These are phyloP conservation scores for Domatiomyces globalis DNA, from an alignment of 2,329 filamentous ascomycete genomes.

Conservation along the genomic window DNA sequence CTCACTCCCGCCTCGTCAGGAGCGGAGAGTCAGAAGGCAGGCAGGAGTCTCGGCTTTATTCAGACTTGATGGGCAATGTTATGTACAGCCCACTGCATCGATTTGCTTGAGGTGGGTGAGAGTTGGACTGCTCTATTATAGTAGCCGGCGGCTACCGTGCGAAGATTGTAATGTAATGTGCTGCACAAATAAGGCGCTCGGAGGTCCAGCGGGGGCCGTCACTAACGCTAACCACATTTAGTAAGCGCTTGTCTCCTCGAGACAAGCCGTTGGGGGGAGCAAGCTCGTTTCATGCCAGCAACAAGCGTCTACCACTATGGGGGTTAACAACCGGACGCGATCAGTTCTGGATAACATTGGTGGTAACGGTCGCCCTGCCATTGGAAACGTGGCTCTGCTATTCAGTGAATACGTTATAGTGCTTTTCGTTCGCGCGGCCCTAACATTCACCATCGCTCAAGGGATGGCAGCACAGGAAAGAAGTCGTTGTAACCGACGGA, in stretches of 20 bases:
- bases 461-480: too few species aligned
- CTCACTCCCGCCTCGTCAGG: neutral
- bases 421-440: too few species aligned
- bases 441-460: too few species aligned
- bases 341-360: too few species aligned
- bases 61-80: neutral
- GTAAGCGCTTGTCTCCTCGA: neutral
- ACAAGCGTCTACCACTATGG: too few species aligned
- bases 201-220: neutral
- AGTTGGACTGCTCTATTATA: neutral
- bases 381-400: too few species aligned
- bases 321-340: too few species aligned
- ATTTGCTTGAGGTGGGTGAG: neutral
- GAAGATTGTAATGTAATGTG: neutral
- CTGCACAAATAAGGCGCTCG: neutral
- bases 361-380: too few species aligned
- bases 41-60: neutral
- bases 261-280: neutral
- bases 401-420: too few species aligned
- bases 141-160: neutral
- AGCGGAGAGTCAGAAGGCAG: neutral
- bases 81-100: neutral
- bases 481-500: too few species aligned
- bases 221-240: neutral
- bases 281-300: neutral